Evolutionary conservation across 768 basidiomycete genomes (phyloP), one percentile per base, ranked within the genome.

Genomic region (Kwoniella shandongensis): DNA sequence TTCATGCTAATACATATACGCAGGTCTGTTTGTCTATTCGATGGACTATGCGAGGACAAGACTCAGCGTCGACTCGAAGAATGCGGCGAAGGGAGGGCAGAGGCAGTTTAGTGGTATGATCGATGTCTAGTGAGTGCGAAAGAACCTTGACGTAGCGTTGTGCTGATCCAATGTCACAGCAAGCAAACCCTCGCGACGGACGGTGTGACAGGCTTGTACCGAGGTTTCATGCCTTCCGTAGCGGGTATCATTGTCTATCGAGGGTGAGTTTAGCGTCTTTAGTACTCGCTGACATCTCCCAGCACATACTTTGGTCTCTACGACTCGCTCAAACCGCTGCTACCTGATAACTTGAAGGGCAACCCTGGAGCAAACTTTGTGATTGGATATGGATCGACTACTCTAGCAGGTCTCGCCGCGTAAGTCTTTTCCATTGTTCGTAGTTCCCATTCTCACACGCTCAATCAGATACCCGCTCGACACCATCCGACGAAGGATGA

Each of bases 21-120:
- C n/a, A 56, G 54, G 54, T 49, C 66, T 81, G 51, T 81, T 81
- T 66, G 80, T 79, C 11, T 81, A 81, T 67, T 81, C 80, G 4
- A 76, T 81, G 42, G 80, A 81, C 56, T 81, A 80, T 49, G 79
- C 80, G 25, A 71, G 80, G 5, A 81, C 80, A 4, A 74, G 80
- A 15, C 67, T 81, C 27, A 62, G 80, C 27, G 79, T 78, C 15
- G 80, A 81, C 54, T 73, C 71, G 27, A 81, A 79, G 60, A 76
- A 70, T 27, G 68, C 66, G 5, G 59, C 62, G 7, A 77, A 76
- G 42, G 80, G 79, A 18, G 80, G 80, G 7, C 55, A 77, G 48
- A 74, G 79, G 36, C 80, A 81, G 50, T 81, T 79, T 63, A 65
- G 59, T 10, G 80, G 80, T 11, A 68, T 81, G 27, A 51, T 79